Conservation (phyloP, 1,284 basidiomycete species). For the Malassezia globosa region DNA sequence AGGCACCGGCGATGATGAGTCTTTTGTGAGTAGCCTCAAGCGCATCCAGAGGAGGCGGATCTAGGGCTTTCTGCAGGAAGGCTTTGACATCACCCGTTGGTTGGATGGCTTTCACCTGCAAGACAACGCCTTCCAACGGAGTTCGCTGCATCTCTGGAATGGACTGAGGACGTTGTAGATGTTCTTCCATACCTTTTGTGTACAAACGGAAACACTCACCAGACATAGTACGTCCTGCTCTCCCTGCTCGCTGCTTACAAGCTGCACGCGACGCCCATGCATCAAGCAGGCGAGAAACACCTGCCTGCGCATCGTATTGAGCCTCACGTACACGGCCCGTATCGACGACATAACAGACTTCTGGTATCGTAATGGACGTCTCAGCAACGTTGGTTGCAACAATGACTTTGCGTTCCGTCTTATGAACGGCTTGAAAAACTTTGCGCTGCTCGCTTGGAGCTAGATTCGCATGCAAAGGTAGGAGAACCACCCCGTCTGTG, state of each 20-base stretch:
- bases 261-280: constrained; percentile 70
- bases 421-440: constrained; percentile 58
- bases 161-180: constrained; percentile 12
- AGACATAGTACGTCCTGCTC: constrained; percentile 66
- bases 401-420: constrained; percentile 65
- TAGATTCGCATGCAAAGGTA: constrained; percentile 82
- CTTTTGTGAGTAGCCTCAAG: constrained; percentile 68
- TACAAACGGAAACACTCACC: constrained; percentile 55
- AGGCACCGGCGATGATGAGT: constrained; percentile 67
- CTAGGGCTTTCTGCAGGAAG: constrained; percentile 64
- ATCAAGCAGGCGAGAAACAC: constrained; percentile 67
- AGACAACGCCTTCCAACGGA: constrained; percentile 68
- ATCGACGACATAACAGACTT: constrained; percentile 51
- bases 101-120: constrained; percentile 71
- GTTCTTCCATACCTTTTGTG: constrained; percentile 62
- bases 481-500: constrained; percentile 53
- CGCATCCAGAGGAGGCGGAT: constrained; percentile 66
- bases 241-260: constrained; percentile 70
- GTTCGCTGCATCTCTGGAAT: constrained; percentile 77
- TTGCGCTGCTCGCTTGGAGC: constrained; percentile 69
- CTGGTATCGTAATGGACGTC: constrained; percentile 64
- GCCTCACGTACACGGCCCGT: constrained; percentile 85
- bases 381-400: constrained; percentile 81
- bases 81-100: constrained; percentile 66
- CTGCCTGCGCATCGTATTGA: constrained; percentile 64